These are phyloP conservation scores for Nicotiana paniculata DNA, from an alignment of 257 asterid species.

Conservation along the genomic window DNA sequence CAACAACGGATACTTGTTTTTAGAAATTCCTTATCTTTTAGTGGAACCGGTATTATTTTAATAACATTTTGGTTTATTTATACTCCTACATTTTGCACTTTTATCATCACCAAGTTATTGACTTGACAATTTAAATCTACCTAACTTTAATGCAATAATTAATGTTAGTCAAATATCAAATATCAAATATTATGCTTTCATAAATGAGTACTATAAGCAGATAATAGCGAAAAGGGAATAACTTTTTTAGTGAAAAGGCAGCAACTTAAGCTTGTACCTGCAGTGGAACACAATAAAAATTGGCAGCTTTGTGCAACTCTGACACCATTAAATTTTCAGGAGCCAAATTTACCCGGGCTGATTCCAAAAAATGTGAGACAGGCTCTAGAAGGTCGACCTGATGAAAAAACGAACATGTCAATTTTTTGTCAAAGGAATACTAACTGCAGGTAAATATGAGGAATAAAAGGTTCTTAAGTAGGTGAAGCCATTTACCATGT, in stretches of 20 bases:
- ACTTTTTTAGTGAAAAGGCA: neutral
- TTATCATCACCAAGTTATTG: neutral
- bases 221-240: neutral
- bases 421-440: neutral
- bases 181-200: neutral
- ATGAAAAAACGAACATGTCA: conserved; percentile 11
- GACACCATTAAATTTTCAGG: conserved; percentile 60
- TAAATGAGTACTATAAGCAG: neutral
- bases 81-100: neutral
- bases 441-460: neutral
- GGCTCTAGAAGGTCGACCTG: conserved; percentile 98
- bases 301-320: conserved; percentile 61
- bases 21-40: neutral
- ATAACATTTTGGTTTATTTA: neutral
- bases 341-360: conserved; percentile 76
- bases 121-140: neutral
- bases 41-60: neutral
- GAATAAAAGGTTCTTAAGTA: neutral
- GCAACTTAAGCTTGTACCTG: conserved; percentile 40
- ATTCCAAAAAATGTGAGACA: conserved; percentile 78
- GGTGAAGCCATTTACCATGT: neutral
- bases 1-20: neutral
- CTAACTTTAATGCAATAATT: neutral
- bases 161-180: too few species aligned
- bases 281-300: conserved; percentile 78